A percentile compares a stretch with the other conserved stretches of the same genome.
phyloP scores from a whole-genome alignment of 306 rosid genomes.

The Pueraria montana region DNA sequence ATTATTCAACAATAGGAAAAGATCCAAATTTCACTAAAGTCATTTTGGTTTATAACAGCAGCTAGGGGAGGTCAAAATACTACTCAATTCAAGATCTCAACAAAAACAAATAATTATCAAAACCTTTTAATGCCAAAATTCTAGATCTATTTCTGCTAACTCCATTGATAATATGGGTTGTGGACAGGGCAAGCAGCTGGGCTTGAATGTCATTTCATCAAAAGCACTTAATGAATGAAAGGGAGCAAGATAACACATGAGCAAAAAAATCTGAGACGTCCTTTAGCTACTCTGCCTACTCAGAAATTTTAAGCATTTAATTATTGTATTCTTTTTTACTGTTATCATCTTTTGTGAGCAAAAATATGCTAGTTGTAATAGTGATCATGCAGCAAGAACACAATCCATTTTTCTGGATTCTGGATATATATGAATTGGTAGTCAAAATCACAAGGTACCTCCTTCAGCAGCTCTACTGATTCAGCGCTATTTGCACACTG shows the following conservation, averaged over 20 bases:
- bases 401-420: constrained; percentile 1
- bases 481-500: constrained; percentile 86
- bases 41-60: background rate
- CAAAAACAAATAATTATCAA: background rate
- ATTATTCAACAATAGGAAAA: background rate
- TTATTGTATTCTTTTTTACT: background rate
- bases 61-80: background rate
- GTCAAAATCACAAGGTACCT: constrained; percentile 69
- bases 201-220: constrained; percentile 24
- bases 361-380: too few species aligned
- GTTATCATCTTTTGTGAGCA: constrained; percentile 25
- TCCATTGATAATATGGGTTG: background rate
- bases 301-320: constrained; percentile 35
- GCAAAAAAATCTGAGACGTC: constrained; percentile 3
- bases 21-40: constrained; percentile 2
- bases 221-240: background rate
- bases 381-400: constrained; percentile 35
- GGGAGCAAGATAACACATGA: background rate
- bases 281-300: constrained; percentile 6
- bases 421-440: constrained; percentile 30
- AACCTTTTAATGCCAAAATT: background rate
- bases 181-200: background rate
- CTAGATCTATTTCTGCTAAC: background rate
- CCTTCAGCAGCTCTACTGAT: constrained; percentile 82
- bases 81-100: constrained; percentile 1